Evolutionary conservation across 345 rosid species (phyloP).

Genomic region (Crucihimalaya himalaica): DNA sequence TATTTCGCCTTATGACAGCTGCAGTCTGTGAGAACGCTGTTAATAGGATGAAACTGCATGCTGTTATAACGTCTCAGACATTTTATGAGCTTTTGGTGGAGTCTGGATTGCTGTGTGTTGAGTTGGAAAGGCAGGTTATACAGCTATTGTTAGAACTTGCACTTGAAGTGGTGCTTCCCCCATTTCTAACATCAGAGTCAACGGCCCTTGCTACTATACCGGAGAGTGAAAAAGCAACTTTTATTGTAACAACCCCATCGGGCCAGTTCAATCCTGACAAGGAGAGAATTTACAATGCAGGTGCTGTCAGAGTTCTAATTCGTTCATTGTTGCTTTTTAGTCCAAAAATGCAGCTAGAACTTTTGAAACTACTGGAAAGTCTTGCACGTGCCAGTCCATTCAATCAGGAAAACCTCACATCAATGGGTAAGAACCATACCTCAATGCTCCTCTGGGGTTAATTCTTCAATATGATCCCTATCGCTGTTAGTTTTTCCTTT

Average conservation of each 20-base stretch:
- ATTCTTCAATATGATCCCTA: constrained; percentile 22
- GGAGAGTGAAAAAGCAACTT: constrained; percentile 53
- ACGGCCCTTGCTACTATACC: constrained; percentile 44
- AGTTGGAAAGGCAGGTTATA: constrained; percentile 93
- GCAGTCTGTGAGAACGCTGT: constrained; percentile 77
- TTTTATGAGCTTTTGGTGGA: constrained; percentile 90
- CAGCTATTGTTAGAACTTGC: constrained; percentile 92
- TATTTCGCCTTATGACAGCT: constrained; percentile 85
- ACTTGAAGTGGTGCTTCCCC: constrained; percentile 92
- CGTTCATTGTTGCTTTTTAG: constrained; percentile 89
- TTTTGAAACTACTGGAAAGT: constrained; percentile 72
- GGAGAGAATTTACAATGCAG: constrained; percentile 89
- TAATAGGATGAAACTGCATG: constrained; percentile 84
- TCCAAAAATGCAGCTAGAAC: constrained; percentile 89
- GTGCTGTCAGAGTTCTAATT: constrained; percentile 80
- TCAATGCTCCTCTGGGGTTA: constrained; percentile 13
- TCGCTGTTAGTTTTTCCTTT: constrained; percentile 32
- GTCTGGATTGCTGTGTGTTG: constrained; percentile 94
- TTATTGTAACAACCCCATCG: constrained; percentile 58
- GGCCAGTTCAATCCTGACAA: constrained; percentile 72
- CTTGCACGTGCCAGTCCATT: constrained; percentile 90
- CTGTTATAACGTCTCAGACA: constrained; percentile 79
- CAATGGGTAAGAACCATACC: constrained; percentile 68
- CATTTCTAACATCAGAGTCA: constrained; percentile 69
- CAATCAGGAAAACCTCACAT: constrained; percentile 94